Conservation (phyloP, 1,284 basidiomycete species). For the Pseudozyma pruni region DNA sequence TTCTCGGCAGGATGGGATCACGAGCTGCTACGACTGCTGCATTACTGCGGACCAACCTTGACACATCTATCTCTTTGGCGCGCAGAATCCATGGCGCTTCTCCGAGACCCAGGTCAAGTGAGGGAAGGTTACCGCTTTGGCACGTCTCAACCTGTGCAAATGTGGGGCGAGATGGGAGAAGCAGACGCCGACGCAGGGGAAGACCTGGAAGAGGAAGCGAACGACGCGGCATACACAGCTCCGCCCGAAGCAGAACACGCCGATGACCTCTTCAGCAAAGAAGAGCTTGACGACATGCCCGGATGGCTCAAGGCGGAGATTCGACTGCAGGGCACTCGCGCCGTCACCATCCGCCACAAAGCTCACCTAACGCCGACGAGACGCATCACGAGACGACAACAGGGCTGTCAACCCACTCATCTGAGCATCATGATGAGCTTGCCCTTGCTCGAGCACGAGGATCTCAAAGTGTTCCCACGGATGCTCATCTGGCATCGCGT, state of each 20-base stretch:
- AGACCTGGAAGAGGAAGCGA: background rate
- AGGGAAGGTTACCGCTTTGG: constrained; percentile 46
- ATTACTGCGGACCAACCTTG: constrained; percentile 58
- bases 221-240: background rate
- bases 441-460: constrained; percentile 62
- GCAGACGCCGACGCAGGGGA: constrained; percentile 10
- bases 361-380: constrained; percentile 55
- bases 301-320: constrained; percentile 64
- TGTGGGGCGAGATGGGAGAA: constrained; percentile 43
- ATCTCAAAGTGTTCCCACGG: constrained; percentile 52
- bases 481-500: constrained; percentile 61
- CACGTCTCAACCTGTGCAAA: constrained; percentile 48
- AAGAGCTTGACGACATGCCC: constrained; percentile 57
- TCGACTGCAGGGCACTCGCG: constrained; percentile 31
- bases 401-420: constrained; percentile 54
- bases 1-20: constrained; percentile 65
- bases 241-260: constrained; percentile 20
- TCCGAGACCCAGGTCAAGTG: constrained; percentile 63
- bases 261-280: constrained; percentile 45
- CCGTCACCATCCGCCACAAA: constrained; percentile 54
- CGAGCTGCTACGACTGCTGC: constrained; percentile 60
- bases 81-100: constrained; percentile 58
- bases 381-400: constrained; percentile 25
- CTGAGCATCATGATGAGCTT: constrained; percentile 60
- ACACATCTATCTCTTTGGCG: constrained; percentile 63